Evolutionary conservation across 108 stramenopile genomes (phyloP), one percentile per base, ranked within the genome.

Genomic region (Cyclostephanos tholiformis): DNA sequence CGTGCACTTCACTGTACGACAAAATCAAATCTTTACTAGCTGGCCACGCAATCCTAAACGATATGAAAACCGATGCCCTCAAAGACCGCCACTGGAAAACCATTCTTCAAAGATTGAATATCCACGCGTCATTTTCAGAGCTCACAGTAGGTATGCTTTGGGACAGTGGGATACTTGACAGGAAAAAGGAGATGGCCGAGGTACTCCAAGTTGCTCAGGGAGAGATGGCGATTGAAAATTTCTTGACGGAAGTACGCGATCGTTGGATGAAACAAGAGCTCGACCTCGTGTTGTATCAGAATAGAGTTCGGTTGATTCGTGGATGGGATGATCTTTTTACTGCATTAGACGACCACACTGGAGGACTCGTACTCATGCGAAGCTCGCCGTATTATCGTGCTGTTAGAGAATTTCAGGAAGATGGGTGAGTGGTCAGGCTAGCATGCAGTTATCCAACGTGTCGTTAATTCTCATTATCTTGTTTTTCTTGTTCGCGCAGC

Each of bases 191-290:
- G 63, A 84, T 99, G 51, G 71, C 66, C 29, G 97, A 98, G 60
- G 86, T 97, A 58, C 82, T 99, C 27, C 83, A 91, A 17, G 73
- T 91, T 30, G 99, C 99, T 26, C 97, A 98, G 74, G 97, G 97
- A 22, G 99, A 99, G 82, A 96, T 96, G 97, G 98, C 99, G 2
- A 90, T 99, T 38, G 98, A 98, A 73, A 84, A 94, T 50, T 99
- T 97, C 83, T 75, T 99, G 22, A 69, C 67, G 5, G 92, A 99
- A 84, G 96, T 99, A n/a, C 88, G 95, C 30, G 97, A 97, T 52
- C 84, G 90, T n/a, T 99, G 99, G 99, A 86, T 89, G 72, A 92
- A 91, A 53, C 82, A 86, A 72, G 91, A 97, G 71, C 79, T 99
- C 26, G 95, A 98, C 69, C 83, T 99, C 48, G 96, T 97, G 22